These are phyloP conservation scores for Endocarpon pusillum DNA, from an alignment of 495 filamentous ascomycete species.

Conservation along the genomic window DNA sequence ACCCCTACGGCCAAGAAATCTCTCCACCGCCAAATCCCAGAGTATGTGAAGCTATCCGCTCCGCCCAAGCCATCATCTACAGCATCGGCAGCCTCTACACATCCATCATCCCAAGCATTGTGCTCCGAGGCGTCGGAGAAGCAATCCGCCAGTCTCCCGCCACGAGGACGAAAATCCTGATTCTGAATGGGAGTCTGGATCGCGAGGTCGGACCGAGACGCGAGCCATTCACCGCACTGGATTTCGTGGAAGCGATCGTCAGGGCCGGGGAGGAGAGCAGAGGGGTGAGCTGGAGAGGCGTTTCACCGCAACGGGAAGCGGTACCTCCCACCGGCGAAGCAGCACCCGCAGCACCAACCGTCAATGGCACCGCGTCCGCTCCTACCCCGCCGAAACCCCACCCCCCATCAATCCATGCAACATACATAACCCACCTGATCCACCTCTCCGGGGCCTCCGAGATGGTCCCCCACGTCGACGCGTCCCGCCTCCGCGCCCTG, in stretches of 20 bases:
- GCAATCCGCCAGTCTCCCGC: slow-evolving; percentile 25
- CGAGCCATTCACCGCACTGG: slow-evolving; percentile 45
- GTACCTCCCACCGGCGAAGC: slow-evolving; percentile 2
- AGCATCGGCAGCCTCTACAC: slow-evolving; percentile 85
- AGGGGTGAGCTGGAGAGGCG: slow-evolving; percentile 11
- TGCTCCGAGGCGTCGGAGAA: slow-evolving; percentile 28
- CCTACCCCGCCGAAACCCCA: not conserved
- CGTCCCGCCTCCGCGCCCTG: slow-evolving; percentile 37
- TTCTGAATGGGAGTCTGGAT: slow-evolving; percentile 69
- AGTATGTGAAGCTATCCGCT: slow-evolving; percentile 46
- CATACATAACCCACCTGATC: slow-evolving; percentile 72
- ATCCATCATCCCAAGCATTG: slow-evolving; percentile 48
- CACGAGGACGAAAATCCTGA: slow-evolving; percentile 62
- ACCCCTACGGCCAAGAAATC: slow-evolving; percentile 88
- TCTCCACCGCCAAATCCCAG: slow-evolving; percentile 62
- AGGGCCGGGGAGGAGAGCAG: slow-evolving; percentile 38
- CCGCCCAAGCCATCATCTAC: slow-evolving; percentile 58
- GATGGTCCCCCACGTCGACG: slow-evolving; percentile 54
- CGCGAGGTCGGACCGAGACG: slow-evolving; percentile 60
- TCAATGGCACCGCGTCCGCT: slow-evolving; percentile 2
- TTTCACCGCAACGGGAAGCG: slow-evolving; percentile 11
- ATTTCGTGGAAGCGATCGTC: slow-evolving; percentile 67
- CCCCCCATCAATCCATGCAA: slow-evolving; percentile 18
- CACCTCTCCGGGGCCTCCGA: slow-evolving; percentile 56
- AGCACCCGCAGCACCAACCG: slow-evolving; percentile 6